phyloP scores from a whole-genome alignment of 805 yeast genomes.

The Kluyveromyces nonfermentans region DNA sequence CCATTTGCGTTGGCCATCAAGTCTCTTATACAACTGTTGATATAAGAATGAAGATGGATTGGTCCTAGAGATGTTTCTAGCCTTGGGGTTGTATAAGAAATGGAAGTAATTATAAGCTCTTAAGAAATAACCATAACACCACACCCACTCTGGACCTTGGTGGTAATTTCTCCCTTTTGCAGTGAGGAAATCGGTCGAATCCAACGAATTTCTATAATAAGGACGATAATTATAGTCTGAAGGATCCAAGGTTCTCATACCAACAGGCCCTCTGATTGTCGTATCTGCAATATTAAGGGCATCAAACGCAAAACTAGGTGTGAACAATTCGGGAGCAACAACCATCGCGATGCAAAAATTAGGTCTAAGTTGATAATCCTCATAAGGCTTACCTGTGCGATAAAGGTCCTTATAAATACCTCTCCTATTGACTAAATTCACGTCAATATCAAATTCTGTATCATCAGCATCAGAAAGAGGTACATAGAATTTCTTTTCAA shows the following conservation, averaged over 20 bases:
- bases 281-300: slow-evolving; percentile 67
- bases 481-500: slow-evolving; percentile 70
- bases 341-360: slow-evolving; percentile 87
- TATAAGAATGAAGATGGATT: slow-evolving; percentile 43
- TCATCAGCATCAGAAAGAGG: slow-evolving; percentile 63
- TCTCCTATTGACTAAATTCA: slow-evolving; percentile 67
- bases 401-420: slow-evolving; percentile 90
- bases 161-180: slow-evolving; percentile 94
- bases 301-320: slow-evolving; percentile 45
- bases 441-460: slow-evolving; percentile 47
- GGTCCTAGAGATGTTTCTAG: slow-evolving; percentile 24
- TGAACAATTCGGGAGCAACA: slow-evolving; percentile 91
- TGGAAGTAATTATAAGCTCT: slow-evolving; percentile 63
- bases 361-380: slow-evolving; percentile 88
- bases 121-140: slow-evolving; percentile 82
- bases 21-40: slow-evolving; percentile 49
- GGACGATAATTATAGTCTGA: slow-evolving; percentile 89
- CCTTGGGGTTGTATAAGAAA: slow-evolving; percentile 29
- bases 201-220: slow-evolving; percentile 71
- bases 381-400: slow-evolving; percentile 75
- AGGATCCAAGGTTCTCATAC: slow-evolving; percentile 89
- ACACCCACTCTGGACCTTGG: slow-evolving; percentile 98
- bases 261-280: slow-evolving; percentile 76
- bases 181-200: slow-evolving; percentile 79
- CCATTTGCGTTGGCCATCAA: slow-evolving; percentile 62